Base-by-base conservation (phyloP, 2,329 filamentous ascomycete genomes). In the Xylariomycetidae sp. region DNA sequence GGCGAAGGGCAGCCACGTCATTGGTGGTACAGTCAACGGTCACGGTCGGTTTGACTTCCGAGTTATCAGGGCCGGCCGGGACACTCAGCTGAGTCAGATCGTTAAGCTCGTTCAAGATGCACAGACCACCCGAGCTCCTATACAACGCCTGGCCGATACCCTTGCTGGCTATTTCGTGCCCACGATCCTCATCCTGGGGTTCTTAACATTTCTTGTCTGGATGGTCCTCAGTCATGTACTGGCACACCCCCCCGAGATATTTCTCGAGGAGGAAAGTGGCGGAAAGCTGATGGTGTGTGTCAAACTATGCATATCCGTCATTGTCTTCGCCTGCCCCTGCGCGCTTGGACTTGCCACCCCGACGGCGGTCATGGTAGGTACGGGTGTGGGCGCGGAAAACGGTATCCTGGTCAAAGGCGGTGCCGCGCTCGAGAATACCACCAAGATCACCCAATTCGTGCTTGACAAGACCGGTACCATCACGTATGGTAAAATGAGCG, bases 371-470 rank as follows among this genome's bases (percentile, higher is more conserved):
- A 97, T 98, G 92, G 92, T 98, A 18, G 92, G 92, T 27, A 97
- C 92, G n/a, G 92, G 92, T 38, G 81, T 96, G 19, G 92, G 92
- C 31, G 92, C 92, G 3, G 86, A 96, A 61, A 84, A 95, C 49
- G 92, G 92, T 16, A 98, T 98, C 48, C 70, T 98, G n/a, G 88
- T 97, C 58, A 98, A 98, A 64, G 90, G 92, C 34, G 92, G 92
- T 36, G 89, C 87, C 25, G 88, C 89, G 18, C 69, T 98, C 4
- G 90, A 98, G 65, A 88, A 79, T 4, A 85, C 88, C 0, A 97
- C 88, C 7, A 90, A 88, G 59, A 77, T 97, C 46, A 94, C 82
- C 2, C 85, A 94, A 48, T 77, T 97, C 14, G 85, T 97, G 12
- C 77, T 97, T 15, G 90, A 97, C 67, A 97, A 97, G 73, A 97